Conservation (phyloP, 2,329 filamentous ascomycete species). For the Fusarium mexicanum region DNA sequence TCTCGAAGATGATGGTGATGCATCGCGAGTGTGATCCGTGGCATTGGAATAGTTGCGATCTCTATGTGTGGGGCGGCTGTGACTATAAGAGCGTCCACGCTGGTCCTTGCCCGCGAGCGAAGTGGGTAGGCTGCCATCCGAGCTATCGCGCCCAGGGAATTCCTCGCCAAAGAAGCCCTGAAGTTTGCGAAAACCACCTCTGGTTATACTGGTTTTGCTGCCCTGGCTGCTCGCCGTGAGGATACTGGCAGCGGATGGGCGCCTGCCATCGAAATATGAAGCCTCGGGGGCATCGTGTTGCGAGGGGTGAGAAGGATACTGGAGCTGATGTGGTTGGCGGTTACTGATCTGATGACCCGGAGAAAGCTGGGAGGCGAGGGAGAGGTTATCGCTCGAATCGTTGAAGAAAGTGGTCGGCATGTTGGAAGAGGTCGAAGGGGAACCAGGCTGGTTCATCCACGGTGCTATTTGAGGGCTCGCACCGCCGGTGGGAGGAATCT, state of each 20-base stretch:
- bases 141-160: constrained; percentile 77
- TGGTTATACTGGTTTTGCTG: constrained; percentile 76
- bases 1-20: constrained; percentile 78
- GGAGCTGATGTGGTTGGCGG: constrained; percentile 52
- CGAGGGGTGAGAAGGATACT: constrained; percentile 17
- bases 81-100: constrained; percentile 70
- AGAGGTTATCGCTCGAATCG: constrained; percentile 77
- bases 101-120: constrained; percentile 64
- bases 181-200: constrained; percentile 81
- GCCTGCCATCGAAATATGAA: constrained; percentile 75
- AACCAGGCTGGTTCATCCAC: constrained; percentile 62
- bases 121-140: constrained; percentile 72
- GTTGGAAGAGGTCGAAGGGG: constrained; percentile 49
- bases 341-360: constrained; percentile 66
- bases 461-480: constrained; percentile 65
- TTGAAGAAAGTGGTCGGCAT: constrained; percentile 74
- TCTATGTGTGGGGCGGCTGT: constrained; percentile 66
- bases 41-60: constrained; percentile 85
- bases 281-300: constrained; percentile 69
- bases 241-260: constrained; percentile 88
- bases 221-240: constrained; percentile 82
- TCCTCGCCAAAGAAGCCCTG: constrained; percentile 95
- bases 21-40: constrained; percentile 76
- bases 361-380: constrained; percentile 71
- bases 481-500: constrained; percentile 59